phyloP scores from a whole-genome alignment of 495 filamentous ascomycete genomes.

The Aspergillus bridgeri region DNA sequence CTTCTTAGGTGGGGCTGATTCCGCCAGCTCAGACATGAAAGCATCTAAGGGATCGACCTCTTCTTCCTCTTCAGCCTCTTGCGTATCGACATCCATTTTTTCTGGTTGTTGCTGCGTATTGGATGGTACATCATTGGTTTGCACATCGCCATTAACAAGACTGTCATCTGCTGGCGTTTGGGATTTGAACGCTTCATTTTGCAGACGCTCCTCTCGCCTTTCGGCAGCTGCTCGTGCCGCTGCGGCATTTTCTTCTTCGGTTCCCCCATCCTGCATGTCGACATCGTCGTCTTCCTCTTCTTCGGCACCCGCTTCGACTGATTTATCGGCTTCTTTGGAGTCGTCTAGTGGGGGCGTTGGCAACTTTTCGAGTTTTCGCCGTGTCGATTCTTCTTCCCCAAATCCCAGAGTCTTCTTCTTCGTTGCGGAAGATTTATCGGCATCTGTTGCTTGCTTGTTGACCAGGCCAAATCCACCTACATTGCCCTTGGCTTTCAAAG shows the following conservation, averaged over 20 bases:
- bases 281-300: constrained; percentile 72
- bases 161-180: neutral
- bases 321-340: constrained; percentile 55
- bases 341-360: constrained; percentile 69
- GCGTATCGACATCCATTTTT: constrained; percentile 35
- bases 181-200: constrained; percentile 41
- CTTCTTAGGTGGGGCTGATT: constrained; percentile 44
- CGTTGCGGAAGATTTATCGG: constrained; percentile 65
- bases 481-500: constrained; percentile 61
- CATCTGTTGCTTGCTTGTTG: constrained; percentile 56
- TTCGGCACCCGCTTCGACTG: constrained; percentile 55
- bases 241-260: constrained; percentile 82
- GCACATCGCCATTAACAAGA: constrained; percentile 32
- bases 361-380: constrained; percentile 83
- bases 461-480: constrained; percentile 82
- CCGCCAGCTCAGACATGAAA: constrained; percentile 84
- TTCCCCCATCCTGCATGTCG: constrained; percentile 69
- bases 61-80: constrained; percentile 64
- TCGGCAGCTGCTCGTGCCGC: constrained; percentile 78
- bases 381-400: constrained; percentile 79
- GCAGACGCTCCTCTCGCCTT: constrained; percentile 66
- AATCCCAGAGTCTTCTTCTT: constrained; percentile 68
- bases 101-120: constrained; percentile 29
- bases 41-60: constrained; percentile 92
- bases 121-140: constrained; percentile 39